These are phyloP conservation scores for Fonsecaea monophora DNA, from an alignment of 2,329 filamentous ascomycete species.

Conservation along the genomic window DNA sequence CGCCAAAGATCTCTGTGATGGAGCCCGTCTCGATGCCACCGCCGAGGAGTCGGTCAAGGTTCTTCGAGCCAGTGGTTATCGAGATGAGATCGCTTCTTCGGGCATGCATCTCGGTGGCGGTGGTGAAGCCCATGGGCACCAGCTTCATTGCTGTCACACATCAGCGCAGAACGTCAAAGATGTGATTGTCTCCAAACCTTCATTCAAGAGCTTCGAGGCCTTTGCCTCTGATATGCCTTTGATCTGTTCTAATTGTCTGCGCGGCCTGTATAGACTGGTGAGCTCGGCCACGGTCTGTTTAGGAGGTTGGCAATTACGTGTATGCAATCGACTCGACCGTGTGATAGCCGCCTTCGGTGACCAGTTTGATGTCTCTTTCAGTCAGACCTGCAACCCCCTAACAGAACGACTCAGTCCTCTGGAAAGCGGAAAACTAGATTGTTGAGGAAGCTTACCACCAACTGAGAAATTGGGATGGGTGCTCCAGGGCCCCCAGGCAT, in stretches of 20 bases:
- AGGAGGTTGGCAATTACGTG: conserved; percentile 63
- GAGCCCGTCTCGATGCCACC: conserved; percentile 96
- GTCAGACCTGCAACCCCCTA: conserved; percentile 88
- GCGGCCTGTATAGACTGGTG: conserved; percentile 56
- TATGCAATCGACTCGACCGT: conserved; percentile 97
- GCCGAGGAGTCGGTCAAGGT: conserved; percentile 90
- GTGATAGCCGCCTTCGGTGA: conserved; percentile 90
- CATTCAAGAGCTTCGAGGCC: conserved; percentile 85
- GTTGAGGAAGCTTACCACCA: conserved; percentile 71
- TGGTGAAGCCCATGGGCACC: conserved; percentile 98
- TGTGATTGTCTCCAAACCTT: conserved; percentile 66
- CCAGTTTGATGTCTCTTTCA: conserved; percentile 92
- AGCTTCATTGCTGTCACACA: conserved; percentile 77
- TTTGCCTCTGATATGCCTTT: conserved; percentile 99
- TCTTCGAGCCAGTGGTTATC: conserved; percentile 97
- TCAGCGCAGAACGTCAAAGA: conserved; percentile 26
- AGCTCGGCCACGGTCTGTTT: background rate
- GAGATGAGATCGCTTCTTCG: conserved; percentile 96
- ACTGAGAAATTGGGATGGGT: conserved; percentile 82
- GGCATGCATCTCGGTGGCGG: conserved; percentile 98
- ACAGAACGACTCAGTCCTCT: conserved; percentile 25
- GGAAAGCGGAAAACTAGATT: background rate
- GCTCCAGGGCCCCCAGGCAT: conserved; percentile 83
- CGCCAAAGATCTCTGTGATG: conserved; percentile 96
- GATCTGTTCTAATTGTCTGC: conserved; percentile 84